phyloP scores from a whole-genome alignment of 805 yeast species.

The Candida cerambycidarum region DNA sequence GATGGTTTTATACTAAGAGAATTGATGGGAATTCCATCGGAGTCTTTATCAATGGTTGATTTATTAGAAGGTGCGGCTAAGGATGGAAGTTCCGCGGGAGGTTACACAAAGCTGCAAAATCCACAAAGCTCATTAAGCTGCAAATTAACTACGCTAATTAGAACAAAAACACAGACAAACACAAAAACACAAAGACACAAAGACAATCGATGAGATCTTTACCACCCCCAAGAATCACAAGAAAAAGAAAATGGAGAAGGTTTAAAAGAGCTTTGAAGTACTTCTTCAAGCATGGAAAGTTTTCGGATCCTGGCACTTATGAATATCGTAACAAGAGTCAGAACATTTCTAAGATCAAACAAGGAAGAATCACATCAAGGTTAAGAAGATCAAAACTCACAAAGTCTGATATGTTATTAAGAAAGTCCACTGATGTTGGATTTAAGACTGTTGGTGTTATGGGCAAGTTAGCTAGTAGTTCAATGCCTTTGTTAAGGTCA shows the following conservation, averaged over 20 bases:
- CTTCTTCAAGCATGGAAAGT: slow-evolving; percentile 27
- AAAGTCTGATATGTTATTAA: slow-evolving; percentile 16
- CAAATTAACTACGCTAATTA: too few relatives aligned
- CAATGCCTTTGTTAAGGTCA: slow-evolving; percentile 19
- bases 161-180: not conserved
- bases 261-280: slow-evolving; percentile 27
- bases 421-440: slow-evolving; percentile 21
- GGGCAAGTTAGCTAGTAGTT: slow-evolving; percentile 22
- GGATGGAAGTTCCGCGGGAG: too few relatives aligned
- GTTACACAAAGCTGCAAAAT: too few relatives aligned
- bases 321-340: slow-evolving; percentile 15
- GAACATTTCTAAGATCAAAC: slow-evolving; percentile 25
- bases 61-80: too few relatives aligned
- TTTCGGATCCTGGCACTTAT: slow-evolving; percentile 23
- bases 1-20: too few relatives aligned
- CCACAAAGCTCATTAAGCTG: too few relatives aligned
- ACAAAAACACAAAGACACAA: not conserved
- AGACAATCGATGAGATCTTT: slow-evolving; percentile 31
- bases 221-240: slow-evolving; percentile 37
- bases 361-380: slow-evolving; percentile 23
- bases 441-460: slow-evolving; percentile 19
- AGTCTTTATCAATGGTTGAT: too few relatives aligned
- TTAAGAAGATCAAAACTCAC: slow-evolving; percentile 15
- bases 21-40: too few relatives aligned
- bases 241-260: slow-evolving; percentile 31